Evolutionary conservation across 768 basidiomycete genomes (phyloP), one percentile per base, ranked within the genome.

Genomic region (Clathrus columnatus): DNA sequence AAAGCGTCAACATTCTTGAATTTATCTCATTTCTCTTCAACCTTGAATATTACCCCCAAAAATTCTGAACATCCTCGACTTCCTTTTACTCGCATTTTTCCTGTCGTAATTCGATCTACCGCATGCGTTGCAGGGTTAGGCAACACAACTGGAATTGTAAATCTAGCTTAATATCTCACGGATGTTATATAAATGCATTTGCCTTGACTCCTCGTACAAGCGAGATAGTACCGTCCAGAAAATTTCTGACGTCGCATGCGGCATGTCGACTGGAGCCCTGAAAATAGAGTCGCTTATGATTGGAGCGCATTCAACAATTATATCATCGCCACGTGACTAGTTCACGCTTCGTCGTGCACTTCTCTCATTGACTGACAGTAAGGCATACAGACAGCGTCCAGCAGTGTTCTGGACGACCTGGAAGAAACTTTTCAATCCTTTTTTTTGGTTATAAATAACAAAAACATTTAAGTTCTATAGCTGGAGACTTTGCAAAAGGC

Each of bases 21-120:
- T n/a, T 28, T 61, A 21, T 30, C 41, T 7, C 11, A 17, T 24
- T 23, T 36, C 36, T 36, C 28, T n/a, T 11, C 48, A 42, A 44
- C 18, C 30, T 29, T 24, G 10, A 16, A 26, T 5, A 36, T 14
- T 23, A 32, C 48, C 18, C 24, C 17, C 16, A 30, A 36, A 49
- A 30, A 27, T 50, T 5, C 11, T 27, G 24, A 42, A 21, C 29
- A 48, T 56, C 80, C 85, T 50, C 76, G 83, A 49, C 71, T 90
- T 59, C 86, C 87, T n/a, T 89, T 89, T 65, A 90, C 87, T n/a
- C 76, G 85, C 20, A 82, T 87, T 8, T 78, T 81, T 2, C 78
- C 85, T 27, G 74, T 86, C 57, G 62, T 80, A 24, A 71, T 74
- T 50, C 66, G 73, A 20, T 66, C 76, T 28, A 73, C 77, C 16